Base-by-base conservation (phyloP, 1,284 basidiomycete species). In the Heterobasidion irregulare region DNA sequence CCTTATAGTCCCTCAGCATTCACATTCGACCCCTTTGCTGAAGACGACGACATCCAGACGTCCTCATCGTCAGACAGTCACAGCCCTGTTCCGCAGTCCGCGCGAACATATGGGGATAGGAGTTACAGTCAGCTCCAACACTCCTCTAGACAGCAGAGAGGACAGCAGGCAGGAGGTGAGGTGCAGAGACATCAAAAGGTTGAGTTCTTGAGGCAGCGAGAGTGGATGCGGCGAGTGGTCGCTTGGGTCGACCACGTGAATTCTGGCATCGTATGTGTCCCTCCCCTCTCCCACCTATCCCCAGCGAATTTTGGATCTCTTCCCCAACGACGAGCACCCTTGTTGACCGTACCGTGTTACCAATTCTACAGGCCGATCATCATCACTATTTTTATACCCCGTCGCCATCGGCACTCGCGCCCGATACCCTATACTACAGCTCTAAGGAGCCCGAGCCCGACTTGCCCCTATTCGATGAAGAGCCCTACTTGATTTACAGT, bases 131-230 rank as follows among this genome's bases (percentile, higher is more conserved):
- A 26, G 26, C 26, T 26, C 6, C 26, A 26, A 26, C 26, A 6
- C 6, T 26, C 26, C 26, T 26, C 26, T 26, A 26, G 26, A 26
- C 26, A 26, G 26, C 26, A 5, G 26, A 26, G 26, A 26, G 26
- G 4, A 5, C 26, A 26, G 6, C 26, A 7, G 53, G 15, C 19
- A 53, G 50, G 9, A 48, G 56, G 52, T 38, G 59, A 55, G 19
- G 62, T 60, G 51, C 67, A 69, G 56, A 63, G 67, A 48, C 63
- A 65, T 49, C 64, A 63, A 44, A 64, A 66, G 48, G 59, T 66
- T 53, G 67, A 68, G 58, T 69, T 71, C 56, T 59, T 70, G 33
- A 67, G 67, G 46, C 63, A 61, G 49, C 63, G 67, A 50, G 68
- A 68, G 58, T 68, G 66, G 64, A 66, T 68, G 47, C 64, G 66